phyloP scores from a whole-genome alignment of 2,329 filamentous ascomycete genomes.

The Cryphonectria parasitica region DNA sequence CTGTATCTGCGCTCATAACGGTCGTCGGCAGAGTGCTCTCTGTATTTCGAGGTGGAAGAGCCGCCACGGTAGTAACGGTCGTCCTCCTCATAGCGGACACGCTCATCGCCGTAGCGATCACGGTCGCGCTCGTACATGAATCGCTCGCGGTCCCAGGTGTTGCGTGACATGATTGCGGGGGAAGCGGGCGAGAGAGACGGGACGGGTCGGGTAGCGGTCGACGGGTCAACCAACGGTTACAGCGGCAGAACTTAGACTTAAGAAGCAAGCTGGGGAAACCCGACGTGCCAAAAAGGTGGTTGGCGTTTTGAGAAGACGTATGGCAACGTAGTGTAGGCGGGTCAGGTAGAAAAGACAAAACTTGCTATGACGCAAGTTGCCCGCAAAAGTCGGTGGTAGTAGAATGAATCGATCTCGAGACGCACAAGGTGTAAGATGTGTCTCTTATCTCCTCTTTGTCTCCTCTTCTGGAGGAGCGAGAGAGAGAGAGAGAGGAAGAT shows the following conservation, averaged over 20 bases:
- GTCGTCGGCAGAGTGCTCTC: slow-evolving; percentile 54
- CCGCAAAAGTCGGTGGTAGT: not conserved
- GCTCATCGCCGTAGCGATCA: slow-evolving; percentile 58
- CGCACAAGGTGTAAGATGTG: not conserved
- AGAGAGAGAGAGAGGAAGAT: not conserved
- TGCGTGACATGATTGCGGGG: slow-evolving; percentile 27
- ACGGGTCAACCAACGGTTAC: too few relatives aligned
- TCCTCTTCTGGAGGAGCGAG: not conserved
- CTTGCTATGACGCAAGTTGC: not conserved
- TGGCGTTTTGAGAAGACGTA: not conserved
- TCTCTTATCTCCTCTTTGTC: not conserved
- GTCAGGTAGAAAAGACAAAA: not conserved
- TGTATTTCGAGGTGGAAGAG: slow-evolving; percentile 41
- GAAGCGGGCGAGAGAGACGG: slow-evolving; percentile 8
- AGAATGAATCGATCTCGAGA: not conserved
- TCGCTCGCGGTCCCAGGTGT: slow-evolving; percentile 59
- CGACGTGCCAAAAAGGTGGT: slow-evolving; percentile 5
- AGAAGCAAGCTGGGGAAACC: not conserved
- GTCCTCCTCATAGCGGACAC: slow-evolving; percentile 52
- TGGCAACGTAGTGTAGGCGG: not conserved
- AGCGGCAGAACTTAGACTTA: not conserved
- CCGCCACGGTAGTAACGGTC: slow-evolving; percentile 52
- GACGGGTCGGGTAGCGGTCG: slow-evolving; percentile 17
- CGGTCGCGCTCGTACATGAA: slow-evolving; percentile 50
- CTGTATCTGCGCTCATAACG: slow-evolving; percentile 50